These are phyloP conservation scores for Dalechampia spathulata DNA, from an alignment of 441 rosid species.

Conservation along the genomic window DNA sequence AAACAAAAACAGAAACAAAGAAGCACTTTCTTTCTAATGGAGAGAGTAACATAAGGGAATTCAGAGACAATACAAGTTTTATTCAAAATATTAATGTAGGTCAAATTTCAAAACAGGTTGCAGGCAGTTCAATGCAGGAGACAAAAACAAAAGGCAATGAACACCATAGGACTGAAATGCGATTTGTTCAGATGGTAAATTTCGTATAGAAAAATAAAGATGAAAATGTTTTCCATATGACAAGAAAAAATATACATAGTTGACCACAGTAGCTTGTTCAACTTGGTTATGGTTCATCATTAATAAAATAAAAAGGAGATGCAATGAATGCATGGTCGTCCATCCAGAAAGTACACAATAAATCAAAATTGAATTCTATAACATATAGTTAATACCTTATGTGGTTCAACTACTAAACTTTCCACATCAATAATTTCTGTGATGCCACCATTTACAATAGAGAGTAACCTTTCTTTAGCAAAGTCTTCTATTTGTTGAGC, in stretches of 20 bases:
- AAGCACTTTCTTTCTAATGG: background rate
- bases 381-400: conserved; percentile 44
- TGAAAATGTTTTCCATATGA: too few species aligned
- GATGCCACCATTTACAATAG: conserved; percentile 38
- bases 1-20: background rate
- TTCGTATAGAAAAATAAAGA: background rate
- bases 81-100: background rate
- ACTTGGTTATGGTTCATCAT: background rate
- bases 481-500: conserved; percentile 87
- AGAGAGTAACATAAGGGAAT: background rate
- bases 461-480: conserved; percentile 64
- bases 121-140: background rate
- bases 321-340: background rate
- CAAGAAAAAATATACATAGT: background rate
- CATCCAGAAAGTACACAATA: background rate
- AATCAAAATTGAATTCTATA: conserved; percentile 2
- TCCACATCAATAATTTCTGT: conserved; percentile 42
- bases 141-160: background rate
- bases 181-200: background rate
- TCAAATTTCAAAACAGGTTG: background rate
- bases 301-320: background rate
- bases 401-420: conserved; percentile 33
- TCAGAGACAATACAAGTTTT: background rate
- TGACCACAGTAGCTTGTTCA: background rate
- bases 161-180: background rate